Base-by-base conservation (phyloP, 495 filamentous ascomycete genomes). In the Letharia lupina region DNA sequence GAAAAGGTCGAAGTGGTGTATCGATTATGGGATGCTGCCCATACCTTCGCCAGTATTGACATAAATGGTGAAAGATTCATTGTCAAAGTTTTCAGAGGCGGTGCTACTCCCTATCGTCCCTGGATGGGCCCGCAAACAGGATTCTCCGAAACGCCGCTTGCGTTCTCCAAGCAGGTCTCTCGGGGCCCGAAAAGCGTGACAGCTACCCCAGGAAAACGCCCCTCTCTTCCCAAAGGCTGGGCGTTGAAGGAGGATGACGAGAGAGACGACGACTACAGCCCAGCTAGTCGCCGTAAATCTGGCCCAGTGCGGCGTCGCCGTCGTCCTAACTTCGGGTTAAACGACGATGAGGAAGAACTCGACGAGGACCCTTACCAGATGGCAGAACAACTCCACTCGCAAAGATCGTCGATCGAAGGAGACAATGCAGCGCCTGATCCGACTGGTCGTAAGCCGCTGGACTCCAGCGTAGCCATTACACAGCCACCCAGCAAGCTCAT, bases 1-100 rank as follows among this genome's bases (percentile, higher is more conserved):
- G 28, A 10, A 5, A 33, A 16, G 52, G 31, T 18, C 5, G 52
- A 56, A 56, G 52, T 56, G 52, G 52, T 56, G 52, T 56, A 56
- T 56, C 52, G 52, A 9, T 35, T 5, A 2, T 56, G 52, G 52
- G 31, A 35, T 18, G 28, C 52, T 35, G 2, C 18, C 4, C 52
- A 56, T 35, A 33, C 52, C 5, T 56, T 56, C 31, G 52, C 52
- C 31, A 56, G 52, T 35, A 56, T 56, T 56, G 52, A 56, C 52
- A 18, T 15, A 8, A 31, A 18, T 18, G 52, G 52, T 18, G 11
- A 56, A 28, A 33, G 52, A 20, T 56, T 56, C 7, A 56, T 56
- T 15, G 52, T 56, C 52, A 56, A 56, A 18, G 52, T 35, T 2
- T 56, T 56, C 13, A 33, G 52, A 35, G 52, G 52, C 28, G 52